Percentiles rank a stretch among this genome's conserved stretches.
phyloP scores from a whole-genome alignment of 2,329 filamentous ascomycete species.

The Penicillium sclerotiorum region DNA sequence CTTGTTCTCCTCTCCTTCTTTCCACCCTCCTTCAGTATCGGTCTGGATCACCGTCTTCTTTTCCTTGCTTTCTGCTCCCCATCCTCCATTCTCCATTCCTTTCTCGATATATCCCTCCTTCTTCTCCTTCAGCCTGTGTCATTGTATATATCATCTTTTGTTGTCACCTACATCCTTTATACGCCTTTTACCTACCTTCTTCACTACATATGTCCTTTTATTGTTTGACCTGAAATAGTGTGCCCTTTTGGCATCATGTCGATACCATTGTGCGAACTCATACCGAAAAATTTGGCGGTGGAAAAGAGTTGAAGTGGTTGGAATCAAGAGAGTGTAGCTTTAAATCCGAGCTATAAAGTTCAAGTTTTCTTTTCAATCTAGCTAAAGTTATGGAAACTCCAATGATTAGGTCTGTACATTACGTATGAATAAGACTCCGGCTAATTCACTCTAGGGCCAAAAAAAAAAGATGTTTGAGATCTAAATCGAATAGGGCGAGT shows the following conservation, averaged over 20 bases:
- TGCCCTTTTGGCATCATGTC: constrained; percentile 5
- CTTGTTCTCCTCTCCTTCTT: not conserved
- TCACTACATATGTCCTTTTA: not conserved
- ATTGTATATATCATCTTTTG: not conserved
- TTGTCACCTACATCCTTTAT: constrained; percentile 11
- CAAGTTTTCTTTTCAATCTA: no score
- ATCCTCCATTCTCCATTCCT: not conserved
- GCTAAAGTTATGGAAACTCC: no score
- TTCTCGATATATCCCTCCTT: not conserved
- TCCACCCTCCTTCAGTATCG: not conserved
- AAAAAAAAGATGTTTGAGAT: no score
- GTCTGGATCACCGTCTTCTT: constrained; percentile 4
- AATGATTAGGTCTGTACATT: no score
- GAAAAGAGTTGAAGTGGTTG: constrained; percentile 10
- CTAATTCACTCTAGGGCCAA: no score
- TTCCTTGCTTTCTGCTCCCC: not conserved
- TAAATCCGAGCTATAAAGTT: not conserved
- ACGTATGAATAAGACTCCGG: no score
- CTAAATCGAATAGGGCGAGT: no score
- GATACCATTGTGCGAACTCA: constrained; percentile 22
- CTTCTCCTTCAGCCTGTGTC: not conserved
- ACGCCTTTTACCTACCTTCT: not conserved
- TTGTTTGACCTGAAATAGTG: not conserved
- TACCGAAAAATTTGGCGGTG: constrained; percentile 17
- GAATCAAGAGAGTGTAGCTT: not conserved